These are phyloP conservation scores for Mortierella sp. DNA, from an alignment of 371 early-diverging fungal species.

Conservation along the genomic window DNA sequence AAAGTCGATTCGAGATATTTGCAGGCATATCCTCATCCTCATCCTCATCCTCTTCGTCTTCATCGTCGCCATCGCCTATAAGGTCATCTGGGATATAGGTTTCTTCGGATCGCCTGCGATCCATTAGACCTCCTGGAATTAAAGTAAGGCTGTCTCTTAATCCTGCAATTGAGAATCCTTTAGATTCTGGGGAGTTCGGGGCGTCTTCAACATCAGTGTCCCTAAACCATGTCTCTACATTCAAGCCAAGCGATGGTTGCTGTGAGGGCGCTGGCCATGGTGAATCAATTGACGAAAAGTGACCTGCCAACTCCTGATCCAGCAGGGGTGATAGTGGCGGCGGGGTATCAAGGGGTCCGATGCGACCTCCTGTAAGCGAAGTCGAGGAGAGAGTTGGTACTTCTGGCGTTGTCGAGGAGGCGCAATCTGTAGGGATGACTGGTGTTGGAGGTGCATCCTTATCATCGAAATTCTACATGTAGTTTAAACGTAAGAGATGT, in stretches of 20 bases:
- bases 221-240: slow-evolving; percentile 30
- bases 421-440: slow-evolving; percentile 3
- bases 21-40: slow-evolving; percentile 45
- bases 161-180: slow-evolving; percentile 16
- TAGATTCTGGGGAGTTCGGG: neutral
- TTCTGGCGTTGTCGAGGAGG: slow-evolving; percentile 17
- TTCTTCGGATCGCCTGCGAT: slow-evolving; percentile 4
- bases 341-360: slow-evolving; percentile 43
- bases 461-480: slow-evolving; percentile 49
- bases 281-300: slow-evolving; percentile 5
- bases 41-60: slow-evolving; percentile 34
- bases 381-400: slow-evolving; percentile 14
- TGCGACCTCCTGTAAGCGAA: neutral
- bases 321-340: slow-evolving; percentile 44
- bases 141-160: slow-evolving; percentile 18
- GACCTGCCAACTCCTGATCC: slow-evolving; percentile 25
- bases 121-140: neutral
- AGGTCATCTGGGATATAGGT: neutral
- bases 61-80: slow-evolving; percentile 29
- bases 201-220: neutral
- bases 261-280: neutral
- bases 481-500: neutral
- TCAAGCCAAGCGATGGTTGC: slow-evolving; percentile 11
- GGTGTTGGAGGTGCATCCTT: slow-evolving; percentile 53
- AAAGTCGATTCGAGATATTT: slow-evolving; percentile 42